phyloP scores from a whole-genome alignment of 768 basidiomycete species.

The Termitomyces titanicus region DNA sequence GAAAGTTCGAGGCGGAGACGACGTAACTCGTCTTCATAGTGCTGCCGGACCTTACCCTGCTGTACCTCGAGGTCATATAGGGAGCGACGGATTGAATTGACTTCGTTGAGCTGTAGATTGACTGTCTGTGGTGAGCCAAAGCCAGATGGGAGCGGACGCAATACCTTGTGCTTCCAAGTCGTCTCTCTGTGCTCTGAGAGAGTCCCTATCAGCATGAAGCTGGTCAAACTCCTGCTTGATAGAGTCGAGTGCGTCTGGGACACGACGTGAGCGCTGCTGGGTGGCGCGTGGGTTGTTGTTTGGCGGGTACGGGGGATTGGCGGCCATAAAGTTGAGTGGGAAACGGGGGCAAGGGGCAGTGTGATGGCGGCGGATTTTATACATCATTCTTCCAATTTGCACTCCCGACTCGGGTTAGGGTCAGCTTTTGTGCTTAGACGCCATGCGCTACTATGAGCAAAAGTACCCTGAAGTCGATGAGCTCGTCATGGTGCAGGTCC shows the following conservation, averaged over 20 bases:
- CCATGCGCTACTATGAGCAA: conserved; percentile 91
- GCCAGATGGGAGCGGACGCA: background rate
- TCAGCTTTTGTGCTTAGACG: background rate
- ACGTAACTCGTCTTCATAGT: conserved; percentile 82
- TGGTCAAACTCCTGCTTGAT: conserved; percentile 80
- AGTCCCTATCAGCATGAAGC: conserved; percentile 47
- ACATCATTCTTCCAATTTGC: no score
- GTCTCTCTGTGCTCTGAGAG: conserved; percentile 77
- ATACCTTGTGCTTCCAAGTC: conserved; percentile 88
- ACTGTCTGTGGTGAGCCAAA: conserved; percentile 29
- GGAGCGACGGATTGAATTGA: conserved; percentile 84
- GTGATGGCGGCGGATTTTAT: conserved; percentile 10
- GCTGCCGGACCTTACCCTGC: conserved; percentile 80
- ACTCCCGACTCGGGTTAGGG: conserved; percentile 13
- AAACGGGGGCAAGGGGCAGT: conserved; percentile 3
- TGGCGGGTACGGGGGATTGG: background rate
- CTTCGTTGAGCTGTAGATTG: conserved; percentile 80
- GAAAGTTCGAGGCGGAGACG: conserved; percentile 70
- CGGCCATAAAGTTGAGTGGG: background rate
- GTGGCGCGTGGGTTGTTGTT: no score
- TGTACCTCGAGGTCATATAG: conserved; percentile 90
- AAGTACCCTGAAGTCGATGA: conserved; percentile 96
- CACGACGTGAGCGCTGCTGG: conserved; percentile 28
- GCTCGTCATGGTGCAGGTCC: conserved; percentile 99
- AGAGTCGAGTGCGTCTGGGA: conserved; percentile 70